Base-by-base conservation (phyloP, 179 eudicot species). In the Spergularia azorica region DNA sequence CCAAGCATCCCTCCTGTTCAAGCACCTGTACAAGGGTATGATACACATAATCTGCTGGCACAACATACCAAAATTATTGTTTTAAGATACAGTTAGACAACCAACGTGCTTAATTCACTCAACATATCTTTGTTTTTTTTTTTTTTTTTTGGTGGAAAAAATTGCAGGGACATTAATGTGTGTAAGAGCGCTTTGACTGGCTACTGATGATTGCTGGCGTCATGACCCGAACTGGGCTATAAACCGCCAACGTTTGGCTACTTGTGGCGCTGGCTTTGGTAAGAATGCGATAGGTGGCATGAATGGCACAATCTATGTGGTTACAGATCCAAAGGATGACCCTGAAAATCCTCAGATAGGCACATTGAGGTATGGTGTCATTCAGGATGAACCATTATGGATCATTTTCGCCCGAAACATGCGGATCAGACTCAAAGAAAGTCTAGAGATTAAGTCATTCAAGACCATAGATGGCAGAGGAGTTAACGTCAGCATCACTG, bases 381-480 rank as follows among this genome's bases (percentile, higher is more conserved):
- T 51, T 11, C 72, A 69, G 8, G 59, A 69, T 11, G 17, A 4
- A 69, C 72, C 72, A 20, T 69, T 51, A 51, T 69, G 72, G 72
- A 69, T 69, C 51, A 9, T 69, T 50, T 69, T 69, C 5, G 59
- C 39, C 0, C 13, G 4, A 16, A 57, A 51, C 21, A 69, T 57
- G 64, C 20, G n/a, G 63, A 71, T 71, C 62, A 56, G 16, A 15
- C 51, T 71, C 18, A 38, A 71, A 56, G 0, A 71, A 36, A 26
- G n/a, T 9, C 15, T 71, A 56, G 4, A 16, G 3, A 71, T 71
- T 16, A 56, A 7, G 0, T 55, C 63, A 16, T 56, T 15, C 13
- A 71, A 56, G 63, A 71, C 75, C 13, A 71, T 71, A 57, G 75
- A 71, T 16, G 75, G 75, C 2, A 38, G 75, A 71, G 75, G 75